These are phyloP conservation scores for Coemansia umbellata DNA, from an alignment of 192 early-diverging fungal species.

Conservation along the genomic window DNA sequence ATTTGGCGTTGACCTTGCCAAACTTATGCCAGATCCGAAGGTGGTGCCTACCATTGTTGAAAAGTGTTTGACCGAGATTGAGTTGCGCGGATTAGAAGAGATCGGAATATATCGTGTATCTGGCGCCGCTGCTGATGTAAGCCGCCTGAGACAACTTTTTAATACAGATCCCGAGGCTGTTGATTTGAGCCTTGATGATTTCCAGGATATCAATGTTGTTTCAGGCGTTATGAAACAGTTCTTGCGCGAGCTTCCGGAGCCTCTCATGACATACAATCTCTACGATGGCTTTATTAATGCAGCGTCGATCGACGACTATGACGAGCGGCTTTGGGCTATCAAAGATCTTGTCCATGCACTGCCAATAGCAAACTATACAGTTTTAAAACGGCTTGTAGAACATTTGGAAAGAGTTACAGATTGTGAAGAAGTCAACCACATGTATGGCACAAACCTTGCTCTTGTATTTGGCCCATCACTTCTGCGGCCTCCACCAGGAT, in stretches of 20 bases:
- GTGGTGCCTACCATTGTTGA: constrained; percentile 59
- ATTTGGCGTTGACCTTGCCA: constrained; percentile 60
- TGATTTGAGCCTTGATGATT: constrained; percentile 57
- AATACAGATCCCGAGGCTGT: constrained; percentile 59
- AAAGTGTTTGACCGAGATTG: constrained; percentile 69
- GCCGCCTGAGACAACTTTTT: constrained; percentile 56
- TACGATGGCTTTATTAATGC: constrained; percentile 81
- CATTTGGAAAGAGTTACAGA: constrained; percentile 74
- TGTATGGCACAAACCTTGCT: constrained; percentile 85
- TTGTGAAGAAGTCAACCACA: constrained; percentile 76
- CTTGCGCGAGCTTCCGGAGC: constrained; percentile 90
- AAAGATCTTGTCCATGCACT: constrained; percentile 63
- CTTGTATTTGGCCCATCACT: constrained; percentile 97
- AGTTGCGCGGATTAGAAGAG: constrained; percentile 67
- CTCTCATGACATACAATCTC: constrained; percentile 79
- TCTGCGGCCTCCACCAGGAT: constrained; percentile 61
- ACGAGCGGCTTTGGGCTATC: constrained; percentile 69
- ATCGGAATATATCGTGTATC: constrained; percentile 74
- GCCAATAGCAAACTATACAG: constrained; percentile 58
- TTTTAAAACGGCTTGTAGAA: constrained; percentile 67
- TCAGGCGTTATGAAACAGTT: constrained; percentile 93
- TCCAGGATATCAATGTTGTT: constrained; percentile 74
- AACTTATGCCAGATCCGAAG: constrained; percentile 57
- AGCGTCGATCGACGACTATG: constrained; percentile 62
- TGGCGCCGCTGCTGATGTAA: constrained; percentile 60